Evolutionary conservation across 108 stramenopile genomes (phyloP), one percentile per base, ranked within the genome.

Genomic region (Phaeodactylum tricornutum): DNA sequence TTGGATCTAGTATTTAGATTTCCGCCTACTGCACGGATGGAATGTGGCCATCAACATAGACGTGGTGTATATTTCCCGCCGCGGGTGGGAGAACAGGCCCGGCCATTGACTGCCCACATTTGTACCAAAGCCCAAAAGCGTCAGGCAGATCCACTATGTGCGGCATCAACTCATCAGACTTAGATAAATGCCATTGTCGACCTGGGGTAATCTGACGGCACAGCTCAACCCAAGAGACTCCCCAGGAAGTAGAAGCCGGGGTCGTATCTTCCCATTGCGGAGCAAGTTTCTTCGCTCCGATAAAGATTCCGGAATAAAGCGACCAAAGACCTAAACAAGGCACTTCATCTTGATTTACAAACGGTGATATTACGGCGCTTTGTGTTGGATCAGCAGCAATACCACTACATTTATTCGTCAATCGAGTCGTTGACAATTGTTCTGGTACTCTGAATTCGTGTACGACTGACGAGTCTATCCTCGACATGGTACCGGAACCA

Each of bases 321-420:
- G 39, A 41, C 39, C 39, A 41, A 11, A 41, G 19, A 20, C 39
- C 39, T n/a, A 41, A 14, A 41, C 39, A 41, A 9, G 39, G 39
- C 6, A 4, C 21, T 14, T 41, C 39, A 4, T 41, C 39, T 6
- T 41, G 6, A 5, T 41, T 20, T 5, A 41, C 39, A n/a, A 20
- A 41, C 5, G 39, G 39, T 5, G 39, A 41, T 20, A 41, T 20
- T n/a, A 41, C 16, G 6, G 39, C 21, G 16, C 19, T 41, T 41
- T 20, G 6, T 6, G 16, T 6, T 5, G 5, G 9, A n/a, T 41
- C 39, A 5, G 21, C 39, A 9, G 39, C 39, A 15, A 41, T 41
- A 20, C 39, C 39, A 41, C 21, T 41, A 20, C 39, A 41, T 41
- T 14, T 5, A 41, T 41, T 41, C 19, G 39, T 9, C 5, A 41